Evolutionary conservation across 805 yeast genomes (phyloP), one percentile per base, ranked within the genome.

Genomic region (Metschnikowia santaceciliae): DNA sequence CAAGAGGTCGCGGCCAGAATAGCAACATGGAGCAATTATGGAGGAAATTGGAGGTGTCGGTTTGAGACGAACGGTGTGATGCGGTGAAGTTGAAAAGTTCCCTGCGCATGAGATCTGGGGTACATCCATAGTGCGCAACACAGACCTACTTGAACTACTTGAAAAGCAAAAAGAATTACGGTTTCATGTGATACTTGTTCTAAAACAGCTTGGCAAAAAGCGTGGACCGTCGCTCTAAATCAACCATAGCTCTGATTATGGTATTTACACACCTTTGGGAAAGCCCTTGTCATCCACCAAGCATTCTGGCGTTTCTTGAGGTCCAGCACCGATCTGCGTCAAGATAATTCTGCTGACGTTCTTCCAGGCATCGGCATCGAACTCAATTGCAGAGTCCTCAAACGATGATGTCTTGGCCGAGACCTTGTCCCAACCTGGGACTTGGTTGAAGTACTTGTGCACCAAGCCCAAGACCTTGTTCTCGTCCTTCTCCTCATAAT

Each of bases 291-390:
- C 76, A 61, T 83, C 78, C 50, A 88, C 76, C 60, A 89, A 76
- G 23, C 77, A 70, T 54, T 80, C 81, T 3, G 70, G 58, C 20
- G 84, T 77, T 49, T 74, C 78, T 66, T 77, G 82, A 13, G 98
- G 97, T 42, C 97, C 98, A 22, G 81, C 81, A 33, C 98, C 99
- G 49, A 90, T 91, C 59, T 80, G 71, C 14, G 99, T 91, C 61
- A 87, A 73, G 59, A 94, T 94, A 37, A 94, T 81, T 62, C 86
- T 84, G 43, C 92, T 81, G 47, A 94, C 91, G 43, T 96, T 96
- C 50, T 74, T 74, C 60, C 78, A 73, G 40, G 87, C 70, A 37
- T 79, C 83, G 15, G 70, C 65, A 58, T 79, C 82, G 59, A 78
- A 74, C 39, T 68, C 70, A 55, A 74, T 69, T 32, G 68, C 61